Evolutionary conservation across 1,284 basidiomycete genomes (phyloP), one percentile per base, ranked within the genome.

Genomic region (Ustilago crameri): DNA sequence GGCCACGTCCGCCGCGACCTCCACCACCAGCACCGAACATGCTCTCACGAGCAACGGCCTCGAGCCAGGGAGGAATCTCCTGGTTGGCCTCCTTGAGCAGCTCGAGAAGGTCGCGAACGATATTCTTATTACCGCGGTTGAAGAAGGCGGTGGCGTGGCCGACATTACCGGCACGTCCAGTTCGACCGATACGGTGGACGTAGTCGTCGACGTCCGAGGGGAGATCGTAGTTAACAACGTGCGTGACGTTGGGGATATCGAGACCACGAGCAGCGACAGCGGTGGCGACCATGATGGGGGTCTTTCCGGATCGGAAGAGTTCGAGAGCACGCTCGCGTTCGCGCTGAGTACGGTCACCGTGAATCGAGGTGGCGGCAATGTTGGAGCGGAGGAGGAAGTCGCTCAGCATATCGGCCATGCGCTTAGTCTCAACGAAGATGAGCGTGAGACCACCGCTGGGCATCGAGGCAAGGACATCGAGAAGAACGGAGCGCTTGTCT

Each of bases 341-440:
- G 73, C 95, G 91, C 85, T 99, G 95, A 18, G 93, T 92, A 74
- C 96, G 91, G 84, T 99, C 95, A 69, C 96, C 95, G 85, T 99
- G 95, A 73, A 98, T 99, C 35, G 95, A 96, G 10, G 95, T 98
- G 27, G 96, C 83, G 40, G 91, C 90, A 76, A 97, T 89, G 79
- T 88, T 87, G 85, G 93, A 91, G 67, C 86, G 84, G 85, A 94
- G 90, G 66, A 99, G 88, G 88, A 96, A 99, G 85, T 97, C 95
- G 81, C 93, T 95, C 23, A 99, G 88, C 89, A 92, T 92, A 83
- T 98, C 95, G 48, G 96, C 95, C 94, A 97, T 98, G 75, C 95
- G 90, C 87, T 98, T 98, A 52, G 96, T 99, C 88, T 99, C 95
- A 67, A 98, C 95, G 84, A 99, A 99, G 81, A 99, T 91, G 49